Percentiles rank a stretch among this genome's conserved stretches.
Conservation (phyloP, 306 rosid species). For the Gillenia trifoliata region DNA sequence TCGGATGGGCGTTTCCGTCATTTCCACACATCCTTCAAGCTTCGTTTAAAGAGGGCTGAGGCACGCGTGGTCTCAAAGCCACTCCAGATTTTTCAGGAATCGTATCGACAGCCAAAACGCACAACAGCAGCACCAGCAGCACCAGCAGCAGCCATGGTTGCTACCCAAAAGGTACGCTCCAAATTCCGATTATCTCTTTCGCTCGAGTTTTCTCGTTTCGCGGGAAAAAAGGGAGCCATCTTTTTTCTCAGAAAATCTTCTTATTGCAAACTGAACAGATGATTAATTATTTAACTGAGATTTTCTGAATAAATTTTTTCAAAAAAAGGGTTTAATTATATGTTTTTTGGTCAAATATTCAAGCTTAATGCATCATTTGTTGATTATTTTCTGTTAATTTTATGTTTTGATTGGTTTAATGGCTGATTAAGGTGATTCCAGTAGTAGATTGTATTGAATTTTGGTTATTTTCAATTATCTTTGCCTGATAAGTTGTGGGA, state of each 20-base stretch:
- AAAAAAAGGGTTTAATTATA: not conserved
- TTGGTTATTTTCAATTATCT: not conserved
- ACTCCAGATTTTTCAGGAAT: not conserved
- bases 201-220: slow-evolving; percentile 9
- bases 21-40: not conserved
- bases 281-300: too few relatives aligned
- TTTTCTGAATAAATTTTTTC: too few relatives aligned
- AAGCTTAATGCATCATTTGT: not conserved
- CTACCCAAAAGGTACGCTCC: slow-evolving; percentile 24
- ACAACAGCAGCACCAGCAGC: not conserved
- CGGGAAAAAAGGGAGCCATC: not conserved
- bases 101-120: not conserved
- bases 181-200: not conserved
- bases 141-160: slow-evolving; percentile 20
- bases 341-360: not conserved
- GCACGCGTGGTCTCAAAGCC: slow-evolving; percentile 15
- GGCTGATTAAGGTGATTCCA: not conserved
- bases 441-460: not conserved
- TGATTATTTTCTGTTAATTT: not conserved
- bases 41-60: not conserved
- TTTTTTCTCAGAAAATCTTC: not conserved
- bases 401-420: not conserved
- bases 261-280: not conserved
- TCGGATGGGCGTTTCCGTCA: slow-evolving; percentile 5
- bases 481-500: not conserved